Evolutionary conservation across 2,329 filamentous ascomycete genomes (phyloP).

Genomic region (Cladosporium velox): DNA sequence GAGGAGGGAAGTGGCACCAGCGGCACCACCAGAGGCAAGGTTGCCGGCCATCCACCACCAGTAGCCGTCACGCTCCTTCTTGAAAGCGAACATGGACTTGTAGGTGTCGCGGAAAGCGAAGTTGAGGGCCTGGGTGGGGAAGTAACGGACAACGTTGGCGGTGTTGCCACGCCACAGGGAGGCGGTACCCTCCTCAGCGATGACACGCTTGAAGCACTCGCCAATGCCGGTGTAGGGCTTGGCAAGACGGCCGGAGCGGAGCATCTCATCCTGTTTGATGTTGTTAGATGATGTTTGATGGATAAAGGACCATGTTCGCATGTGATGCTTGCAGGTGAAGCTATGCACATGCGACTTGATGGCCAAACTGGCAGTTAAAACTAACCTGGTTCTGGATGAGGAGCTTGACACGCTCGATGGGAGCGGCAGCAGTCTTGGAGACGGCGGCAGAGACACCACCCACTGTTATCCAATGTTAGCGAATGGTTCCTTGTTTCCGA

Average conservation of each 20-base stretch:
- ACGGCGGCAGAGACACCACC: constrained; percentile 99
- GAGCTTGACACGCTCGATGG: constrained; percentile 99
- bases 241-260: constrained; percentile 97
- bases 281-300: constrained; percentile 13
- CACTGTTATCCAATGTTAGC: constrained; percentile 66
- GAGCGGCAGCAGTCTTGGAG: constrained; percentile 99
- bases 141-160: constrained; percentile 99
- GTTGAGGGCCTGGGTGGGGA: constrained; percentile 99
- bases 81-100: constrained; percentile 99
- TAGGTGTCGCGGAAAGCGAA: constrained; percentile 99
- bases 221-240: constrained; percentile 90
- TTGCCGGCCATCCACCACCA: constrained; percentile 99
- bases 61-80: constrained; percentile 99
- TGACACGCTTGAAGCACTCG: constrained; percentile 95
- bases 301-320: neutral
- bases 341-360: constrained; percentile 10
- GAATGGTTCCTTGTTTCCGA: constrained; percentile 24
- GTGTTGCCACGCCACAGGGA: constrained; percentile 99
- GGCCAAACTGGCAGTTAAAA: constrained; percentile 30
- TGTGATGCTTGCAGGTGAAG: constrained; percentile 9
- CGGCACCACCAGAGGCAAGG: constrained; percentile 99
- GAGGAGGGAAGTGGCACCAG: constrained; percentile 98
- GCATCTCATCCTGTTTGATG: constrained; percentile 88
- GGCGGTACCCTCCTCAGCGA: constrained; percentile 86
- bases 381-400: constrained; percentile 99